Evolutionary conservation across 768 basidiomycete species (phyloP).

Genomic region (Pulveroboletus ravenelii): DNA sequence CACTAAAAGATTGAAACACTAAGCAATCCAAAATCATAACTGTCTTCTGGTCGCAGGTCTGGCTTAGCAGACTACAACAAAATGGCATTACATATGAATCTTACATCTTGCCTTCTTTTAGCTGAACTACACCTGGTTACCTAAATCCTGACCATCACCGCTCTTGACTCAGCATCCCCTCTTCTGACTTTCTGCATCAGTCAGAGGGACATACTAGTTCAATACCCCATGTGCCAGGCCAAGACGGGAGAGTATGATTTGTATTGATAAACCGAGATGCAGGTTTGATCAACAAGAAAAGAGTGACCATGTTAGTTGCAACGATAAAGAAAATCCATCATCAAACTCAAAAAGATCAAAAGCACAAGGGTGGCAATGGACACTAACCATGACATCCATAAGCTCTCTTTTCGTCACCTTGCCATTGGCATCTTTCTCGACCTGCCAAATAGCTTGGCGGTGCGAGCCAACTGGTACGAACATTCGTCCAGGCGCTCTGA

Average conservation of each 20-base stretch:
- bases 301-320: neutral
- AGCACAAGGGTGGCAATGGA: neutral
- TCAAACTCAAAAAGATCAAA: slow-evolving; percentile 12
- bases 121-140: neutral
- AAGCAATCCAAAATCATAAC: no score
- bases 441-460: slow-evolving; percentile 59
- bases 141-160: neutral
- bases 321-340: slow-evolving; percentile 3
- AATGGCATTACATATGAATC: no score
- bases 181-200: slow-evolving; percentile 49
- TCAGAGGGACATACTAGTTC: slow-evolving; percentile 63
- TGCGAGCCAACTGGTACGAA: slow-evolving; percentile 84
- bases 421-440: slow-evolving; percentile 76
- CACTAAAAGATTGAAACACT: no score
- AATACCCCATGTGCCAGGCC: neutral
- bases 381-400: slow-evolving; percentile 77
- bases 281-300: neutral
- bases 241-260: no score
- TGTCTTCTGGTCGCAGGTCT: no score
- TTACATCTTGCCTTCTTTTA: no score
- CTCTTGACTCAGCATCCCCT: slow-evolving; percentile 16
- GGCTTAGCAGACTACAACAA: no score
- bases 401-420: slow-evolving; percentile 57
- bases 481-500: slow-evolving; percentile 74
- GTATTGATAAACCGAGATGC: neutral